A percentile compares a stretch with the other conserved stretches of the same genome.
phyloP scores from a whole-genome alignment of 1,139 yeast species.

The Saccharomyces uvarum region DNA sequence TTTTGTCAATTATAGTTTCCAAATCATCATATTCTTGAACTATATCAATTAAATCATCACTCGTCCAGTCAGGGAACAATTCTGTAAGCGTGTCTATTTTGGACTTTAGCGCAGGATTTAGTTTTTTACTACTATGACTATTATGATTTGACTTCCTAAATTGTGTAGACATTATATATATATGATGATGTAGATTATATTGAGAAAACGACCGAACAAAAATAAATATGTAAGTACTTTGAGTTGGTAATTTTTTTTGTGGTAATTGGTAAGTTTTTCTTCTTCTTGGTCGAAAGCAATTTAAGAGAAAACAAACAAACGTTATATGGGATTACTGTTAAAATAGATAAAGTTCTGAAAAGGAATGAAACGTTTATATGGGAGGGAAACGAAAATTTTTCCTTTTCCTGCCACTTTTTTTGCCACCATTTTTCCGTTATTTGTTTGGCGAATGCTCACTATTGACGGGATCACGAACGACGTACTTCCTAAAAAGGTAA shows the following conservation, averaged over 20 bases:
- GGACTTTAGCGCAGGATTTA: slow-evolving; percentile 38
- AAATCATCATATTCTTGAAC: slow-evolving; percentile 71
- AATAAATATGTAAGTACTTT: slow-evolving; percentile 1
- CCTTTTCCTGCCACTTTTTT: neutral
- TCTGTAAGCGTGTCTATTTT: slow-evolving; percentile 62
- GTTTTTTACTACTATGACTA: slow-evolving; percentile 18
- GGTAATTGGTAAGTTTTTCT: neutral
- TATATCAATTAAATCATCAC: slow-evolving; percentile 71
- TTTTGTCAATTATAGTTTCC: slow-evolving; percentile 76
- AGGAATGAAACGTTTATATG: neutral
- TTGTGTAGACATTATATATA: slow-evolving; percentile 1
- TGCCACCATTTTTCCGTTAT: slow-evolving; percentile 1
- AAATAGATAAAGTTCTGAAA: neutral
- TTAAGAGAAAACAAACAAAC: neutral
- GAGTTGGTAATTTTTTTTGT: neutral
- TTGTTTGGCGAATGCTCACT: neutral
- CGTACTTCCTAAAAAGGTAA: neutral
- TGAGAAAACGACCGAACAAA: slow-evolving; percentile 1
- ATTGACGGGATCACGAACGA: neutral
- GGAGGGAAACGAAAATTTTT: neutral
- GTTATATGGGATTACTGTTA: neutral
- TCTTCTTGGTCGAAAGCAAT: neutral
- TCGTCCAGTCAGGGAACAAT: slow-evolving; percentile 91
- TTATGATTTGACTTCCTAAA: slow-evolving; percentile 3
- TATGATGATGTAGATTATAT: slow-evolving; percentile 1